Evolutionary conservation across 768 basidiomycete species (phyloP), one percentile per base, ranked within the genome.

Genomic region (Strobilomyces dryophilus): DNA sequence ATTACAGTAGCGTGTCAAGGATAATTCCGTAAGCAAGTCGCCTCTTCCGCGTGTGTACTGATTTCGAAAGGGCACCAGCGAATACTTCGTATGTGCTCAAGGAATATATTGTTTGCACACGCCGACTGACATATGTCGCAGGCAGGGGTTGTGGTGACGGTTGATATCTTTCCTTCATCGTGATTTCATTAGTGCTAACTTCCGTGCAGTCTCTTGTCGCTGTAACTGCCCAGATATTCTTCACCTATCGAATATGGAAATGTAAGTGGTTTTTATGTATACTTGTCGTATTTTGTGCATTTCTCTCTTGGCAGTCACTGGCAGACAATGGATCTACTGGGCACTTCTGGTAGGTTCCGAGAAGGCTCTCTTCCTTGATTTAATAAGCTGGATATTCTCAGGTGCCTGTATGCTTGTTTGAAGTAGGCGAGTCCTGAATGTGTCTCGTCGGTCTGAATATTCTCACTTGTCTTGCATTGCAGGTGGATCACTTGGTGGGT

Each of bases 191-290:
- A 26, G 42, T 24, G n/a, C 17, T 39, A 9, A 47, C 21, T 9
- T 44, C 17, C 3, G 36, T 17, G 2, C 15, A 37, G 36, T 37
- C 36, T 15, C 3, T 37, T 17, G 36, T 37, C 12, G 11, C 36
- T 37, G 36, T 37, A 4, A 37, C 36, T 7, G 14, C 40, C 17
- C 50, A 53, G 11, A 21, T 35, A 26, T 60, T 55, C 36, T 53
- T 59, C 35, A 50, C 48, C 9, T 49, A 40, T 35, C 49, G 57
- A 8, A 48, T 60, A 31, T 58, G 52, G 53, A 59, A 9, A 26
- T 53, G 57, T 55, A 9, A 20, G 49, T 45, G 11, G 9, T 4
- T 54, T 43, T 20, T 21, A n/a, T n/a, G 26, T 29, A 24, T 32
- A 17, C 32, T 29, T 15, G 32, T 9, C 12, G 6, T 15, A 15